phyloP scores from a whole-genome alignment of 805 yeast species.

The Candida boidinii region DNA sequence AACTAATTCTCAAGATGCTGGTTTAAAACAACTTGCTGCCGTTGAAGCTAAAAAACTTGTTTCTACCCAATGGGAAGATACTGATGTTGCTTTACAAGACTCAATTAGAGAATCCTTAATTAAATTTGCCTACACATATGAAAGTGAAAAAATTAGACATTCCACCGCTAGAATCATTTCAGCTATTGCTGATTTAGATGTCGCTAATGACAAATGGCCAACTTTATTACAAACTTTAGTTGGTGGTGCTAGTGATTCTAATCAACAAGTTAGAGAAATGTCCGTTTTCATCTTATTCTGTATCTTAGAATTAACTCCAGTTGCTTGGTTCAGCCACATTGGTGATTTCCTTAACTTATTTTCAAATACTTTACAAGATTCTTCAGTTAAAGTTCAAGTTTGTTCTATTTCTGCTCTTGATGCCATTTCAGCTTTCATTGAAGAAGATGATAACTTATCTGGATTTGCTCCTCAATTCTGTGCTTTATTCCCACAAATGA shows the following conservation, averaged over 20 bases:
- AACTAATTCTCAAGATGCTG: conserved; percentile 59
- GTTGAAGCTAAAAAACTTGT: conserved; percentile 90
- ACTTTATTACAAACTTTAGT: conserved; percentile 66
- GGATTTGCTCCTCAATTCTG: conserved; percentile 36
- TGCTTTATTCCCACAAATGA: conserved; percentile 67
- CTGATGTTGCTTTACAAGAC: conserved; percentile 41
- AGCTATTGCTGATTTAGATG: conserved; percentile 72
- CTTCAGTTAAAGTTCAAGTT: conserved; percentile 67
- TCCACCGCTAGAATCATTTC: conserved; percentile 84
- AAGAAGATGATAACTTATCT: conserved; percentile 45
- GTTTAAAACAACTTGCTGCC: conserved; percentile 86
- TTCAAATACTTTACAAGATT: conserved; percentile 50
- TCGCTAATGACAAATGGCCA: conserved; percentile 62
- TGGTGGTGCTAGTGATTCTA: conserved; percentile 47
- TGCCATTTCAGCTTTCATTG: conserved; percentile 57
- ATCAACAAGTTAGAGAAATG: conserved; percentile 59
- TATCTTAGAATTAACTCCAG: conserved; percentile 63
- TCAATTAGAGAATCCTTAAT: conserved; percentile 63
- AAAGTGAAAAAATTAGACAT: conserved; percentile 66
- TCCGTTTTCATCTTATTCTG: conserved; percentile 74
- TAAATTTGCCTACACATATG: conserved; percentile 57
- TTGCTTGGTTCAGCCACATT: conserved; percentile 47
- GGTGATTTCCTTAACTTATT: conserved; percentile 67
- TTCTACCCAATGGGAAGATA: conserved; percentile 55
- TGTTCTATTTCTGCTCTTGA: conserved; percentile 78